These are phyloP conservation scores for Aspergillus asperescens DNA, from an alignment of 495 filamentous ascomycete genomes.

Conservation along the genomic window DNA sequence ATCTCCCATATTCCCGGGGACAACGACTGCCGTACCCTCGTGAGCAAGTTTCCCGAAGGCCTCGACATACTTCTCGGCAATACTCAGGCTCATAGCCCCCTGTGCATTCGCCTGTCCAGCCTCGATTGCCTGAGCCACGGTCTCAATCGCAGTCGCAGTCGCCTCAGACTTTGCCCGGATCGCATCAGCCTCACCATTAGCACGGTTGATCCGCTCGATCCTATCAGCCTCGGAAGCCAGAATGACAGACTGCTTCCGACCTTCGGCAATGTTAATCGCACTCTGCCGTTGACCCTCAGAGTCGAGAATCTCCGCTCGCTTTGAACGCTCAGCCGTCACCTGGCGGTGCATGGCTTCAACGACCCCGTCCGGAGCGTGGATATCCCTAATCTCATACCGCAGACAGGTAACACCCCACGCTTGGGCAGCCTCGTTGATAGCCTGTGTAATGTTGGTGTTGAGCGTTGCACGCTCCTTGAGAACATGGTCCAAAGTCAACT, in stretches of 20 bases:
- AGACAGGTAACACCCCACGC: slow-evolving; percentile 96
- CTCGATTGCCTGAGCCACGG: slow-evolving; percentile 68
- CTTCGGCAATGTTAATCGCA: slow-evolving; percentile 98
- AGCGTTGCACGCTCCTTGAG: slow-evolving; percentile 92
- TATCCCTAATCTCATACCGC: slow-evolving; percentile 96
- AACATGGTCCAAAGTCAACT: slow-evolving; percentile 93
- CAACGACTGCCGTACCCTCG: slow-evolving; percentile 89
- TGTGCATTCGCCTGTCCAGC: slow-evolving; percentile 69
- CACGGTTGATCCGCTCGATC: slow-evolving; percentile 86
- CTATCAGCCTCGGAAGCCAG: slow-evolving; percentile 89
- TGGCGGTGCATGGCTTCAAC: slow-evolving; percentile 97
- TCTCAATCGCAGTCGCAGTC: slow-evolving; percentile 82
- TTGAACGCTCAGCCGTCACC: slow-evolving; percentile 92
- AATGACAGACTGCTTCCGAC: slow-evolving; percentile 91
- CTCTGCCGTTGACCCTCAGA: slow-evolving; percentile 92
- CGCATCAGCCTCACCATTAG: slow-evolving; percentile 86
- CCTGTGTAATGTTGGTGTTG: slow-evolving; percentile 94
- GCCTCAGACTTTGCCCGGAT: slow-evolving; percentile 81
- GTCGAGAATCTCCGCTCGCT: slow-evolving; percentile 95
- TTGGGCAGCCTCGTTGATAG: slow-evolving; percentile 95
- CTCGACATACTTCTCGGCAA: slow-evolving; percentile 97
- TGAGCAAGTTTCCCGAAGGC: slow-evolving; percentile 88
- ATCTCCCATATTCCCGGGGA: slow-evolving; percentile 97
- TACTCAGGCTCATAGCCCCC: slow-evolving; percentile 72
- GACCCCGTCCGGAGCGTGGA: slow-evolving; percentile 89